Evolutionary conservation across 371 early-diverging fungal genomes (phyloP).

Genomic region (Apophysomyces variabilis): DNA sequence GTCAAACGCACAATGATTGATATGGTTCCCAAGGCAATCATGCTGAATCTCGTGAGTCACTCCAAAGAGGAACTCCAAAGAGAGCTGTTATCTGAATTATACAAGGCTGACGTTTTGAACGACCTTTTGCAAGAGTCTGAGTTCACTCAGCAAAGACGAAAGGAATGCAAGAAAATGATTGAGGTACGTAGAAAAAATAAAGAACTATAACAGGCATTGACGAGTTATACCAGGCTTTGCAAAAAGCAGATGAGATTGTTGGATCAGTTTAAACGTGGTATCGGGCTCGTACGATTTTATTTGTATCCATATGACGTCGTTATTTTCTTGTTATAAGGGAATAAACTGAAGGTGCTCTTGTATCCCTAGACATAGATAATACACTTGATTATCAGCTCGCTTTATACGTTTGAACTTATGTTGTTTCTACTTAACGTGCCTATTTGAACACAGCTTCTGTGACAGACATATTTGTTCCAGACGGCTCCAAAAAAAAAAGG

Average conservation of each 20-base stretch:
- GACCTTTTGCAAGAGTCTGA: conserved; percentile 96
- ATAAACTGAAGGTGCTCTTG: no score
- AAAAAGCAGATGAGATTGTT: conserved; percentile 94
- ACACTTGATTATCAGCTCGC: no score
- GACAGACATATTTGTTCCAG: no score
- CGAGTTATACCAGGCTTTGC: conserved; percentile 60
- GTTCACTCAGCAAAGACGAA: conserved; percentile 85
- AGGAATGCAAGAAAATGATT: conserved; percentile 98
- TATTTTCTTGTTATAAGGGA: no score
- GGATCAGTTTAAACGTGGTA: conserved; percentile 49
- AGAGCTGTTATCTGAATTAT: conserved; percentile 94
- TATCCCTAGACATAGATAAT: no score
- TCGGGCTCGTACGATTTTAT: no score
- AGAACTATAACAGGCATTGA: neutral
- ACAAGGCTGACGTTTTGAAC: conserved; percentile 90
- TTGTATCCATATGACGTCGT: no score
- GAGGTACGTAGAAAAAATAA: conserved; percentile 50
- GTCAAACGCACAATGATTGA: conserved; percentile 98
- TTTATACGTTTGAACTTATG: no score
- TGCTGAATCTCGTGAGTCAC: conserved; percentile 93
- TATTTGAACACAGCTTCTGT: no score
- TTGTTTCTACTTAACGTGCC: no score
- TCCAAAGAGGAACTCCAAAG: conserved; percentile 95
- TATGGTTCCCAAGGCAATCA: conserved; percentile 99
- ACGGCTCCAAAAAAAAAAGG: no score